Evolutionary conservation across 805 yeast species (phyloP), one percentile per base, ranked within the genome.

Genomic region (Candida orba): DNA sequence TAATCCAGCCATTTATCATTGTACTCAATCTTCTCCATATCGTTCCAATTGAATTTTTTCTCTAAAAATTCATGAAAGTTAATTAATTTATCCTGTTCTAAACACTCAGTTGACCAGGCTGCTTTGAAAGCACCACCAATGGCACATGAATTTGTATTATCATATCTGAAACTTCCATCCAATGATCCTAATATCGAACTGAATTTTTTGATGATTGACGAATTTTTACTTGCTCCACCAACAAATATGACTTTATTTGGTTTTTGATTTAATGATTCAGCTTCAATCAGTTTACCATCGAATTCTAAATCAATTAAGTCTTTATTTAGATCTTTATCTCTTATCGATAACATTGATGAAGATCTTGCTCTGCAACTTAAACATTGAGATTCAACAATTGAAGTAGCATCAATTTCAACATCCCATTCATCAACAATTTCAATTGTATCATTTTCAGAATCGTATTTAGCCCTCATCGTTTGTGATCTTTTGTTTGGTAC

Each of bases 51-150:
- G 52, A 76, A 78, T 18, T 63, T 72, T 44, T 57, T 64, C 58
- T 53, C 66, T 52, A 71, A 58, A 68, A 81, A 68, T 44, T 67
- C 54, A 62, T 65, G 73, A 64, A 72, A 76, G 5, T 58, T 53
- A 4, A 46, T 17, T 14, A 32, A 34, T 10, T 37, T 22, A 2
- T 49, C 51, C 6, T 52, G 49, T 3, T 44, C 37, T 14, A 56
- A 45, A 9, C 52, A 53, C 17, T 54, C 50, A 22, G 44, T 41
- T 33, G 86, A 75, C 95, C 95, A 88, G 39, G 81, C 68, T 1
- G 95, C 91, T 58, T 85, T 84, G 64, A 74, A 85, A 35, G 95
- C 91, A 4, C 96, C 95, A 23, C 96, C 96, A 31, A 86, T 62
- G 0, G 96, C 96, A 71, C 96, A 89, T 1, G 96, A 93, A 63